phyloP scores from a whole-genome alignment of 805 yeast genomes.

The Candida loeiensis region DNA sequence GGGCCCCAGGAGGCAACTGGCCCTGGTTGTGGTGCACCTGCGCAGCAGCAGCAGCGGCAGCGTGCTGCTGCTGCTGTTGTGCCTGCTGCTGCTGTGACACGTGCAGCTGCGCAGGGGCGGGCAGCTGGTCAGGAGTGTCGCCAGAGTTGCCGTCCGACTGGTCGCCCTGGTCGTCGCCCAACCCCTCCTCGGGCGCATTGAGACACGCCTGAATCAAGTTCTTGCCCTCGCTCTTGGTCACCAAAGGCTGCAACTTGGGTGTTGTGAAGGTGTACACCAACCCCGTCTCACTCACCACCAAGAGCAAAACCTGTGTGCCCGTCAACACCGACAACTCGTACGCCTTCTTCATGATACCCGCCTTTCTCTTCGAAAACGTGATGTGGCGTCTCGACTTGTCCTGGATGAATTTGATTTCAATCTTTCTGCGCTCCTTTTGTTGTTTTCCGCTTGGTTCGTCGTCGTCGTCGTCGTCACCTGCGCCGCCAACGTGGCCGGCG shows the following conservation, averaged over 20 bases:
- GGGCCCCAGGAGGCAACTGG: constrained; percentile 36
- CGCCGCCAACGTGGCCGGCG: constrained; percentile 12
- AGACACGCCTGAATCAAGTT: constrained; percentile 94
- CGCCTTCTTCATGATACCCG: constrained; percentile 99
- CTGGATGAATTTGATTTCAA: constrained; percentile 95
- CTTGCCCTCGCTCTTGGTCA: constrained; percentile 95
- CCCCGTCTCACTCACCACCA: constrained; percentile 98
- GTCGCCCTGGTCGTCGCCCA: constrained; percentile 59
- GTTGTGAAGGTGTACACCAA: constrained; percentile 97
- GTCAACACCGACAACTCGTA: constrained; percentile 94
- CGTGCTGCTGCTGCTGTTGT: constrained; percentile 17
- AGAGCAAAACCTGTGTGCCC: constrained; percentile 91
- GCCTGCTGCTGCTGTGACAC: constrained; percentile 7
- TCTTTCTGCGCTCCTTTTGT: constrained; percentile 71
- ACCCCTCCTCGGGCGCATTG: constrained; percentile 89
- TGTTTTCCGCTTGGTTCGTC: constrained; percentile 45
- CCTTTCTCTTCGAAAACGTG: constrained; percentile 96
- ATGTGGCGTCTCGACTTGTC: constrained; percentile 97
- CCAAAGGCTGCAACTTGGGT: constrained; percentile 97
- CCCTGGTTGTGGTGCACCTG: constrained; percentile 31
- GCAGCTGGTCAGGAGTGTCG: constrained; percentile 40
- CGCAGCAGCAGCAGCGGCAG: constrained; percentile 25
- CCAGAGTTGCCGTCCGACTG: constrained; percentile 48
- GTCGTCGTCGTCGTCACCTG: constrained; percentile 49
- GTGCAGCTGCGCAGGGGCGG: constrained; percentile 24